Evolutionary conservation across 2,329 filamentous ascomycete species (phyloP).

Genomic region (Neonectria magnoliae): DNA sequence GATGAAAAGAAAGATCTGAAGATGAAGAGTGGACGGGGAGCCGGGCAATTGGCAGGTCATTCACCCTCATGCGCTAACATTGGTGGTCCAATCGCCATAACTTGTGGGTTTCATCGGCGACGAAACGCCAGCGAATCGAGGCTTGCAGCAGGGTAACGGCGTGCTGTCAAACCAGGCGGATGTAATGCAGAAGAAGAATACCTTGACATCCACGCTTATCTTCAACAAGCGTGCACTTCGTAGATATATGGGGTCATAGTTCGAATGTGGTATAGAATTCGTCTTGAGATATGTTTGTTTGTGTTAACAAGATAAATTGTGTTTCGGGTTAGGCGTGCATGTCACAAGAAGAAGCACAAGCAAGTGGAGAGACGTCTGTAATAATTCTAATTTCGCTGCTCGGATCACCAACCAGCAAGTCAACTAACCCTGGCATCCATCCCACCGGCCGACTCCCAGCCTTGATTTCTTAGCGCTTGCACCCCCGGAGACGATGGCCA

Average conservation of each 20-base stretch:
- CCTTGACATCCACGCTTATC: neutral
- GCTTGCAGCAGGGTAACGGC: constrained; percentile 3
- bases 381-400: constrained; percentile 3
- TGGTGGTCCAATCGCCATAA: constrained; percentile 1
- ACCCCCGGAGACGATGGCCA: neutral
- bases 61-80: neutral
- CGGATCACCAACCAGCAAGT: neutral
- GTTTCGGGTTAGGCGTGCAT: neutral
- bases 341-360: neutral
- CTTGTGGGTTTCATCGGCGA: constrained; percentile 17
- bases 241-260: neutral
- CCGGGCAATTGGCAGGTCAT: neutral
- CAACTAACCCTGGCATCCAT: neutral
- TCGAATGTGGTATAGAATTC: neutral
- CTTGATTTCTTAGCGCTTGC: constrained; percentile 2
- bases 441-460: neutral
- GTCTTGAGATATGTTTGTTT: neutral
- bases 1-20: constrained; percentile 13
- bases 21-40: neutral
- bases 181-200: neutral
- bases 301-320: neutral
- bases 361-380: constrained; percentile 8
- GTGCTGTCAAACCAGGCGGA: constrained; percentile 16
- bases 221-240: too few species aligned
- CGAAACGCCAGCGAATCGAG: constrained; percentile 24